These are phyloP conservation scores for Cucurbita moschata DNA, from an alignment of 306 rosid genomes.

Conservation along the genomic window DNA sequence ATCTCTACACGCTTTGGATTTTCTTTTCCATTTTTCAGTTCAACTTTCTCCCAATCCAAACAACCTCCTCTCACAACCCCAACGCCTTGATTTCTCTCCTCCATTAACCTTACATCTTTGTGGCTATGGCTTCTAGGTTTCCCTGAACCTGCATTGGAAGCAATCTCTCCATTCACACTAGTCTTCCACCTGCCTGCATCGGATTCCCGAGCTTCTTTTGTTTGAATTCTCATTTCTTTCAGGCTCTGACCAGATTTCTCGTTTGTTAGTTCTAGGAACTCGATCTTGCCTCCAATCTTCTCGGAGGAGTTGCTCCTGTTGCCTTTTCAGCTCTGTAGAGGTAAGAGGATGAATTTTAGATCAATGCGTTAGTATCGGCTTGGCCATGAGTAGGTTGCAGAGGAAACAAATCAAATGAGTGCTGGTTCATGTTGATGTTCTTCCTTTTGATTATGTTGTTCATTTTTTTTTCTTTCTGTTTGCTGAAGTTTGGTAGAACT, in stretches of 20 bases:
- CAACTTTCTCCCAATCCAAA: slow-evolving; percentile 35
- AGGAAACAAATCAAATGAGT: neutral
- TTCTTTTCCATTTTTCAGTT: slow-evolving; percentile 16
- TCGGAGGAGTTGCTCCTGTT: neutral
- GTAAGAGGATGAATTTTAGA: neutral
- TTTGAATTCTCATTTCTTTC: neutral
- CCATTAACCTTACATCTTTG: neutral
- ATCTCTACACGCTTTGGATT: slow-evolving; percentile 30
- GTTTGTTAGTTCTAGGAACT: neutral
- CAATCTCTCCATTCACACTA: neutral
- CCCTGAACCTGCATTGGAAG: neutral
- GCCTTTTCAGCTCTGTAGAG: neutral
- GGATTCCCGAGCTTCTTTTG: neutral
- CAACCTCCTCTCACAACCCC: slow-evolving; percentile 10
- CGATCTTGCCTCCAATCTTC: neutral
- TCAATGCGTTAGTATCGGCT: neutral
- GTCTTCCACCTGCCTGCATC: neutral
- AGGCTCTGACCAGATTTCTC: neutral
- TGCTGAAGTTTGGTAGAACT: neutral
- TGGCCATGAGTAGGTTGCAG: neutral
- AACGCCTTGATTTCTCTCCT: slow-evolving; percentile 5
- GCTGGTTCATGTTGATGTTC: neutral
- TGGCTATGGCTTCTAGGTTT: neutral
- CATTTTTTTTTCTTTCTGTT: neutral
- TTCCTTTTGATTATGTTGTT: neutral